phyloP scores from a whole-genome alignment of 1,139 yeast genomes.

The Taiozyma sp. region DNA sequence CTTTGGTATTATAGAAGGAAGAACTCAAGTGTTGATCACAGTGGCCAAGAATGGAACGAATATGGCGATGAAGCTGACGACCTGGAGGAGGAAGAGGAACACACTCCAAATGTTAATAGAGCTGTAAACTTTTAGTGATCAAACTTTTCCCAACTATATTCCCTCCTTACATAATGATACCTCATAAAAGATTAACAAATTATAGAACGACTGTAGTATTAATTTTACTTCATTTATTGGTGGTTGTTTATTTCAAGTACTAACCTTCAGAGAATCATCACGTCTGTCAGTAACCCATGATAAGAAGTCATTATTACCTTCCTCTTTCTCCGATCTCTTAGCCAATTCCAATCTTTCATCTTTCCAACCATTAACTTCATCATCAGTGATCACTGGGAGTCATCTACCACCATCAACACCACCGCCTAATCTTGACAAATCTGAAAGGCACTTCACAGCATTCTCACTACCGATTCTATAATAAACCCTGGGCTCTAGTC shows the following conservation, averaged over 20 bases:
- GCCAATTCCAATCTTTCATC: too few species aligned
- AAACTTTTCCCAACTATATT: neutral
- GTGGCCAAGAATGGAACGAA: constrained; percentile 26
- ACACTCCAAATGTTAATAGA: constrained; percentile 16
- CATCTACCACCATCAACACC: too few species aligned
- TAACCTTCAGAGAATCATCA: too few species aligned
- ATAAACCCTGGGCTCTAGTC: constrained; percentile 28
- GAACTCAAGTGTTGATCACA: constrained; percentile 16
- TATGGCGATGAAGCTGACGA: constrained; percentile 18
- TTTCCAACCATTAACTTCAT: too few species aligned
- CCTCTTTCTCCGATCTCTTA: too few species aligned
- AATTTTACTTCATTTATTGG: too few species aligned
- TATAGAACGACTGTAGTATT: too few species aligned
- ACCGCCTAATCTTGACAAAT: constrained; percentile 14
- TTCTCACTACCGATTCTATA: constrained; percentile 28
- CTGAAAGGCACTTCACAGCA: constrained; percentile 21
- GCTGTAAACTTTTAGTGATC: constrained; percentile 22
- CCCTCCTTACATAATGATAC: neutral
- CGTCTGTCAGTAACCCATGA: too few species aligned
- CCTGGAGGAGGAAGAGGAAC: constrained; percentile 3
- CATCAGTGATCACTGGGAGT: neutral
- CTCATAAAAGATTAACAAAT: too few species aligned
- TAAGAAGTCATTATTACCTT: too few species aligned
- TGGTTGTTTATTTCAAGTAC: constrained; percentile 5
- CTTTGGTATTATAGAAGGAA: constrained; percentile 20